A percentile compares a stretch with the other conserved stretches of the same genome.
Conservation (phyloP, 164 flowering plant species). For the Berberis vulgaris region DNA sequence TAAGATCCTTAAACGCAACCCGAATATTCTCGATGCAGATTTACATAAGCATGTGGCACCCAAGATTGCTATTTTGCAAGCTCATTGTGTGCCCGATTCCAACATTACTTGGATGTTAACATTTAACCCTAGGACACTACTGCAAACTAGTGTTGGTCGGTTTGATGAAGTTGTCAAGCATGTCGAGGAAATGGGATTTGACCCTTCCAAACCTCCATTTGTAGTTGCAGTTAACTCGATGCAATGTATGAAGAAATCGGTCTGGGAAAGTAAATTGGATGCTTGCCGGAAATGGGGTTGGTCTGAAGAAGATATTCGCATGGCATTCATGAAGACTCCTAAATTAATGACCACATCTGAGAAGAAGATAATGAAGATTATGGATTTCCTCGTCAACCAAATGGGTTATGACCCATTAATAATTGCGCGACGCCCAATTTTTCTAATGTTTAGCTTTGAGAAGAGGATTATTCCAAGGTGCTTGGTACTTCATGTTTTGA, state of each 20-base stretch:
- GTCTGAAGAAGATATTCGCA: not conserved
- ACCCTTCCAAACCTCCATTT: not conserved
- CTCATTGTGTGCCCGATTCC: slow-evolving; percentile 1
- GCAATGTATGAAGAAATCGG: no score
- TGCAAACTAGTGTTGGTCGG: not conserved
- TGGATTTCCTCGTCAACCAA: slow-evolving; percentile 5
- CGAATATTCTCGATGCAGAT: not conserved
- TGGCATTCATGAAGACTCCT: not conserved
- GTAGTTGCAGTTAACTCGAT: not conserved
- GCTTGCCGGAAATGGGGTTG: no score
- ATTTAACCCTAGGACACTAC: not conserved
- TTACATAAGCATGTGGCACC: not conserved
- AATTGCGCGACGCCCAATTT: not conserved
- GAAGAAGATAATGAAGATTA: not conserved
- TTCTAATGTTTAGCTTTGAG: not conserved
- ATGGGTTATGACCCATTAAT: not conserved
- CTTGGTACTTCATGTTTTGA: not conserved
- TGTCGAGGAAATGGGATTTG: slow-evolving; percentile 1
- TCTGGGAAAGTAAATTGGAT: no score
- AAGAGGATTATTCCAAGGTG: not conserved
- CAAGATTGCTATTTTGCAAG: not conserved
- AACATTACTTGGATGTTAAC: not conserved
- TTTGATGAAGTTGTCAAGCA: slow-evolving; percentile 4
- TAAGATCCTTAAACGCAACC: not conserved
- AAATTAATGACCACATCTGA: not conserved